phyloP scores from a whole-genome alignment of 1,139 yeast species.

The Fermentozyma sake region DNA sequence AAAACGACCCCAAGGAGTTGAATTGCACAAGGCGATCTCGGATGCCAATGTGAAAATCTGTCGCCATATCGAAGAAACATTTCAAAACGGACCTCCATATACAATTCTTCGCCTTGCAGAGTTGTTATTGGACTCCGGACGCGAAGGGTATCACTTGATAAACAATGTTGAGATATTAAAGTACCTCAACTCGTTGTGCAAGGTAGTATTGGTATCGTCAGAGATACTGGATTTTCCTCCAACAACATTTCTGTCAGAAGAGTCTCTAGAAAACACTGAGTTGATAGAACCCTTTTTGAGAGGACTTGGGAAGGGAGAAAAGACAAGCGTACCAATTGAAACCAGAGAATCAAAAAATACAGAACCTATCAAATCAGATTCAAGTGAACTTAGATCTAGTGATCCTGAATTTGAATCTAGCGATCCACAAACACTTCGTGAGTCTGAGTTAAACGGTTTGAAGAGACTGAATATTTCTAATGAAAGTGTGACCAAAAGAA shows the following conservation, averaged over 20 bases:
- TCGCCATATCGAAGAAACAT: constrained; percentile 19
- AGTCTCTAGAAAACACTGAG: neutral
- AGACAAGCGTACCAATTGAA: too few relatives aligned
- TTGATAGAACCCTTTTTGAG: neutral
- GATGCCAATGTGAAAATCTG: constrained; percentile 13
- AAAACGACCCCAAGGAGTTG: constrained; percentile 11
- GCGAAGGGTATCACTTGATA: constrained; percentile 27
- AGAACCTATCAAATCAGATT: too few relatives aligned
- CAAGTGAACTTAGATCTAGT: too few relatives aligned
- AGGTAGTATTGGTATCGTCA: constrained; percentile 26
- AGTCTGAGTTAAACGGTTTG: too few relatives aligned
- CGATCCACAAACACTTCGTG: too few relatives aligned
- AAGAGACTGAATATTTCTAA: too few relatives aligned
- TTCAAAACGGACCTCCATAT: constrained; percentile 48
- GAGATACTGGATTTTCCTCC: constrained; percentile 22
- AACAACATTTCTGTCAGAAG: constrained; percentile 7
- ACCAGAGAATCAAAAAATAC: too few relatives aligned
- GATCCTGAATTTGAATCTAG: too few relatives aligned
- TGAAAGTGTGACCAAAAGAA: too few relatives aligned
- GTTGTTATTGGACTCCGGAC: constrained; percentile 37
- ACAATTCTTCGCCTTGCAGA: constrained; percentile 56
- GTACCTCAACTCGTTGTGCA: constrained; percentile 27
- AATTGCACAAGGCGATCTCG: constrained; percentile 13
- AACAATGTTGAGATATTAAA: constrained; percentile 20
- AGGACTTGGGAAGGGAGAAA: neutral